Conservation (phyloP, 768 basidiomycete genomes). For the Cyclocybe aegerita region DNA sequence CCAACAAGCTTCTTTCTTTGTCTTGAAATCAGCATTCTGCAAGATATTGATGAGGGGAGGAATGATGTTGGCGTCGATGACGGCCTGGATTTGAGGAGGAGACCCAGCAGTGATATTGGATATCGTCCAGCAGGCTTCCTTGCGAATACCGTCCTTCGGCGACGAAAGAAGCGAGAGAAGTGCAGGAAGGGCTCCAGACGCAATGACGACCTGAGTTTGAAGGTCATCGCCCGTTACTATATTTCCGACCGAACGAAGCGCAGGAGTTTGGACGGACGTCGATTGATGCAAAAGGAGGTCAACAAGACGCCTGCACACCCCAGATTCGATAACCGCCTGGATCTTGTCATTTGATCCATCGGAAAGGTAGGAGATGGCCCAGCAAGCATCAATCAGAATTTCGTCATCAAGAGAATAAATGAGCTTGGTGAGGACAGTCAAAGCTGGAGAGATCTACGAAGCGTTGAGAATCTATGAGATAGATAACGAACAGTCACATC, state of each 20-base stretch:
- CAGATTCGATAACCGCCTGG: slow-evolving; percentile 98
- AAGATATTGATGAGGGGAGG: slow-evolving; percentile 99
- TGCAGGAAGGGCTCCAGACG: slow-evolving; percentile 94
- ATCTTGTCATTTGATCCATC: slow-evolving; percentile 99
- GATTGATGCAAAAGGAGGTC: slow-evolving; percentile 95
- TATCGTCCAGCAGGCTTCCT: slow-evolving; percentile 99
- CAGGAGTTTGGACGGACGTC: slow-evolving; percentile 96
- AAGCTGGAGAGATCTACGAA: slow-evolving; percentile 90
- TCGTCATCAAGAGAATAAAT: slow-evolving; percentile 99
- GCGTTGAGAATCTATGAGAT: slow-evolving; percentile 6
- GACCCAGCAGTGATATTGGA: slow-evolving; percentile 98
- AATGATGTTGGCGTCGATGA: slow-evolving; percentile 97
- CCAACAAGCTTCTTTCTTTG: slow-evolving; percentile 99
- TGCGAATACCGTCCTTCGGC: slow-evolving; percentile 97
- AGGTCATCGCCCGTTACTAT: slow-evolving; percentile 99
- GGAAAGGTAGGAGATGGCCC: slow-evolving; percentile 99
- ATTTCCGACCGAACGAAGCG: slow-evolving; percentile 97
- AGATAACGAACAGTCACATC: background rate
- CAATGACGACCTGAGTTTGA: slow-evolving; percentile 98
- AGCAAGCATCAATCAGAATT: slow-evolving; percentile 98
- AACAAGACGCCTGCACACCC: slow-evolving; percentile 95
- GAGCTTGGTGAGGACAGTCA: slow-evolving; percentile 95
- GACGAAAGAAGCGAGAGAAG: slow-evolving; percentile 91
- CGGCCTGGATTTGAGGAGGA: slow-evolving; percentile 93
- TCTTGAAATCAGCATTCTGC: slow-evolving; percentile 97